A percentile compares a stretch with the other conserved stretches of the same genome.
phyloP scores from a whole-genome alignment of 1,284 basidiomycete species.

The Gymnopus androsaceus region DNA sequence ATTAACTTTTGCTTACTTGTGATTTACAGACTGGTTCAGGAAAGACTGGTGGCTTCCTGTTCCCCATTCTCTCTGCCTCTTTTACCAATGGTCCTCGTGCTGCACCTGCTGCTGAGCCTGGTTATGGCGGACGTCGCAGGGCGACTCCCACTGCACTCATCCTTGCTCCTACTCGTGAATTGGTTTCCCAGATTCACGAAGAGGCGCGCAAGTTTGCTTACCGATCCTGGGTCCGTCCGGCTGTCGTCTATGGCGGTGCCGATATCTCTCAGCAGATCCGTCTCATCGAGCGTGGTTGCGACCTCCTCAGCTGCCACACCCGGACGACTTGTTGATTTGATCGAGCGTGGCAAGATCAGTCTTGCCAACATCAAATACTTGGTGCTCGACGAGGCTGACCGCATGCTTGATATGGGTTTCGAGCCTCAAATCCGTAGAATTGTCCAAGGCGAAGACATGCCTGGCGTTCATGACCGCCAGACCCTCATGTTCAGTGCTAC shows the following conservation, averaged over 20 bases:
- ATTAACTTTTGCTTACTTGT: conserved; percentile 24
- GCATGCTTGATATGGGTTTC: conserved; percentile 99
- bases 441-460: conserved; percentile 99
- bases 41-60: conserved; percentile 98
- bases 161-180: conserved; percentile 96
- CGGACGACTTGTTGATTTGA: conserved; percentile 96
- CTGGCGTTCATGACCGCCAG: conserved; percentile 87
- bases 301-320: conserved; percentile 98
- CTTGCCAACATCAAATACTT: conserved; percentile 97
- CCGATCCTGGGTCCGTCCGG: conserved; percentile 98
- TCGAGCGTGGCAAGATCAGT: conserved; percentile 96
- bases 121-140: conserved; percentile 78
- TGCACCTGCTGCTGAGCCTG: conserved; percentile 58
- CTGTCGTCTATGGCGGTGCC: conserved; percentile 98
- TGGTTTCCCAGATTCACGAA: conserved; percentile 99
- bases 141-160: conserved; percentile 96
- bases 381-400: conserved; percentile 98
- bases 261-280: conserved; percentile 96
- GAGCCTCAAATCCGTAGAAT: conserved; percentile 99
- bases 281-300: conserved; percentile 94
- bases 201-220: conserved; percentile 99
- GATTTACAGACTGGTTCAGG: conserved; percentile 89
- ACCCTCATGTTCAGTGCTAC: conserved; percentile 99
- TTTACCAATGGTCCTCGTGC: conserved; percentile 83
- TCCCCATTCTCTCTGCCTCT: conserved; percentile 96